Conservation (phyloP, 306 rosid genomes). For the Elaeagnus macrophylla region DNA sequence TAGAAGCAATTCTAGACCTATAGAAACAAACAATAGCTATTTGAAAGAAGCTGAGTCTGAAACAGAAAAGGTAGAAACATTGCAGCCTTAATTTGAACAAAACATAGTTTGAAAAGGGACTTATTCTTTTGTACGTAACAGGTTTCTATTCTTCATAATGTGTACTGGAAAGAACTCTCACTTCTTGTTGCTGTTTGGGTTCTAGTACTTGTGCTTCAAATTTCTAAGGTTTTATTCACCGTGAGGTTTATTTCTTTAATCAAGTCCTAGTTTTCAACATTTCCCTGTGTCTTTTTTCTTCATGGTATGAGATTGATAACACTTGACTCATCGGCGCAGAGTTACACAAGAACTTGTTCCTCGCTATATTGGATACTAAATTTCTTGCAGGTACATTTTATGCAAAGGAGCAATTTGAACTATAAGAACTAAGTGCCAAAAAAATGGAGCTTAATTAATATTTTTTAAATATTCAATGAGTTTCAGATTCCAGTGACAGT, state of each 20-base stretch:
- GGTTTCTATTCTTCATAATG: constrained; percentile 46
- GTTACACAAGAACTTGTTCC: constrained; percentile 43
- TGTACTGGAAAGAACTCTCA: constrained; percentile 61
- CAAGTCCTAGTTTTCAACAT: neutral
- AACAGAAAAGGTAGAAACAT: constrained; percentile 19
- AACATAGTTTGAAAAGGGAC: neutral
- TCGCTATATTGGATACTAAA: constrained; percentile 41
- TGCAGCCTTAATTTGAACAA: neutral
- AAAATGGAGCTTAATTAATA: neutral
- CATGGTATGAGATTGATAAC: neutral
- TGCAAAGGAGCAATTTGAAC: neutral
- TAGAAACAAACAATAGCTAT: constrained; percentile 22
- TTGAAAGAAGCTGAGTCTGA: constrained; percentile 22
- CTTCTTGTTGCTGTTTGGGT: constrained; percentile 67
- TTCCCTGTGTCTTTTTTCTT: neutral
- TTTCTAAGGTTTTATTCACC: constrained; percentile 41
- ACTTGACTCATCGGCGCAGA: constrained; percentile 31
- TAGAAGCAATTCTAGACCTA: constrained; percentile 42
- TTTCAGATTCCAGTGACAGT: neutral
- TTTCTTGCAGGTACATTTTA: constrained; percentile 41
- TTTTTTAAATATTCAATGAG: neutral
- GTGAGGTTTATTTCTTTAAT: neutral
- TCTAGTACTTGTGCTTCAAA: constrained; percentile 54
- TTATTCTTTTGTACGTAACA: constrained; percentile 14
- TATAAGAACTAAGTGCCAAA: neutral